Conservation (phyloP, 768 basidiomycete genomes). For the Lactarius tabidus region DNA sequence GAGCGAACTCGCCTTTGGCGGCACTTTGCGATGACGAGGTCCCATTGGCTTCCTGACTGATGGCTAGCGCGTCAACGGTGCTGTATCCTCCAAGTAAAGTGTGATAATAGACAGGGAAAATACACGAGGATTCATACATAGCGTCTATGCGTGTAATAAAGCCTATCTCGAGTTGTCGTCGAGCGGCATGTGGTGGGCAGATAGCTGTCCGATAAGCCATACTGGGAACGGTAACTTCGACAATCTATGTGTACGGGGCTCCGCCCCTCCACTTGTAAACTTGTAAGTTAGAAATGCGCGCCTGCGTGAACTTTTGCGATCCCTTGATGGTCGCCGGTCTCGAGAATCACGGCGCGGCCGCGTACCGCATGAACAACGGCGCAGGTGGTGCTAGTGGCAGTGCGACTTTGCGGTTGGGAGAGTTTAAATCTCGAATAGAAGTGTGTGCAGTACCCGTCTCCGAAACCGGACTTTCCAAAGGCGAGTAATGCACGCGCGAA, state of each 20-base stretch:
- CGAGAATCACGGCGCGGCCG: neutral
- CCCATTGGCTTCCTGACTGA: slow-evolving; percentile 12
- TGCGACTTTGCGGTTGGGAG: neutral
- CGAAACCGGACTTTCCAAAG: neutral
- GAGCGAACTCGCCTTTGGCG: slow-evolving; percentile 30
- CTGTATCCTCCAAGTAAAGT: neutral
- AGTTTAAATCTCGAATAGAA: slow-evolving; percentile 43
- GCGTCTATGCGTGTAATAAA: neutral
- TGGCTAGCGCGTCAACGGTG: neutral
- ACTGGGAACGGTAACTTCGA: neutral
- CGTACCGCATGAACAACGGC: neutral
- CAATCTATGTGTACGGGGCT: neutral
- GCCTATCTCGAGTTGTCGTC: neutral
- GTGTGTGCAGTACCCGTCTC: slow-evolving; percentile 32
- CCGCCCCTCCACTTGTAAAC: neutral
- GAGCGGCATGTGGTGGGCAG: neutral
- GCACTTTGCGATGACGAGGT: neutral
- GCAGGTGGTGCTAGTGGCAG: neutral
- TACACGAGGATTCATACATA: neutral
- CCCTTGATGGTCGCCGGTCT: neutral
- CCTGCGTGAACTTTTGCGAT: neutral
- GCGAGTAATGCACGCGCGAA: slow-evolving; percentile 4
- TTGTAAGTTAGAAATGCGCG: too few species aligned
- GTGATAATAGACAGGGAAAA: neutral
- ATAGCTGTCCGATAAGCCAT: neutral